A percentile compares a stretch with the other conserved stretches of the same genome.
Evolutionary conservation across 108 stramenopile species (phyloP).

Genomic region (Pseudonitzschia delicatissima): DNA sequence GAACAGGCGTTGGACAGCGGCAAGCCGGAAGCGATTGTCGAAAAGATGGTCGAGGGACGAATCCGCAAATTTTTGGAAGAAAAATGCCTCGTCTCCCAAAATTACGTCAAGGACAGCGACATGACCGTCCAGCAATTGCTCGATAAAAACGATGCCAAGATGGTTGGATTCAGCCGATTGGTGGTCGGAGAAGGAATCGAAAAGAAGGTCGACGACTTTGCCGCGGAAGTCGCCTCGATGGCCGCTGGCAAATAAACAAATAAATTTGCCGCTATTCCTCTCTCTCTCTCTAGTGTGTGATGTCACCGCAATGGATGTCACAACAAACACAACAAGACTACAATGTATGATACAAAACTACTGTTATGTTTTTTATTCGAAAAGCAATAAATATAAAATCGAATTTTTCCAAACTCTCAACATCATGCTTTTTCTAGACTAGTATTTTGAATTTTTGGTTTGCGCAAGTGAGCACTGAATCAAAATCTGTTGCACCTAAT

Average conservation of each 20-base stretch:
- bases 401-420: too few species aligned
- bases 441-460: too few species aligned
- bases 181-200: constrained; percentile 83
- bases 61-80: constrained; percentile 78
- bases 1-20: constrained; percentile 65
- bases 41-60: constrained; percentile 83
- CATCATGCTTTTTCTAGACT: too few species aligned
- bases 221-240: constrained; percentile 77
- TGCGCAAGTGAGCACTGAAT: too few species aligned
- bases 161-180: constrained; percentile 74
- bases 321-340: too few species aligned
- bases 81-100: constrained; percentile 72
- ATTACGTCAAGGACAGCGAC: constrained; percentile 70
- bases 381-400: too few species aligned
- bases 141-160: constrained; percentile 68
- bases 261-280: too few species aligned
- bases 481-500: too few species aligned
- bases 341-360: too few species aligned
- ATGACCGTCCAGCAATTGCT: constrained; percentile 73
- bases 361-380: too few species aligned
- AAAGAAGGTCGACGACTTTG: constrained; percentile 76
- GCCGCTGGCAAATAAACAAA: constrained; percentile 24
- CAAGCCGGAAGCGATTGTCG: constrained; percentile 77
- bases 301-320: too few species aligned
- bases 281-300: too few species aligned